Conservation (phyloP, 2,329 filamentous ascomycete genomes). For the Elsinoe fawcettii region DNA sequence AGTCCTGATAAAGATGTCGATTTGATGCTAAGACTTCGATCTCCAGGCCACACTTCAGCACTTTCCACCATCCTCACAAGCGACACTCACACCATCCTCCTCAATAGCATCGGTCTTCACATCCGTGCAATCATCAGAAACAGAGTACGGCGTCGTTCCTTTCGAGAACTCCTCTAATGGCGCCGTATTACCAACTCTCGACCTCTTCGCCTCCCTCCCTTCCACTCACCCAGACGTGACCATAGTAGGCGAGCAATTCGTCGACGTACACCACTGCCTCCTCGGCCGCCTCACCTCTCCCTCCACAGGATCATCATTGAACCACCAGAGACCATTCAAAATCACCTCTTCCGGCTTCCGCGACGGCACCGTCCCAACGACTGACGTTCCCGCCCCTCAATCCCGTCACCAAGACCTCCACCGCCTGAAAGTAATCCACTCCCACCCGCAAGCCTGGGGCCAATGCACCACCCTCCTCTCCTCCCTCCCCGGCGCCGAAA, state of each 20-base stretch:
- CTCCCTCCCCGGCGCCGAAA: conserved; percentile 65
- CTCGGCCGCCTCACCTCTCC: conserved; percentile 44
- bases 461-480: conserved; percentile 75
- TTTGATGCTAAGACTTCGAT: neutral
- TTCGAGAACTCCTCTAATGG: conserved; percentile 97
- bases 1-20: too few relatives aligned
- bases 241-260: conserved; percentile 76
- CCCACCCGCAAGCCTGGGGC: conserved; percentile 90
- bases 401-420: conserved; percentile 41
- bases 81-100: conserved; percentile 33
- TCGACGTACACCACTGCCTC: conserved; percentile 82
- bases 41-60: conserved; percentile 44
- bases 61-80: conserved; percentile 16
- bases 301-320: conserved; percentile 5
- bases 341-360: conserved; percentile 24
- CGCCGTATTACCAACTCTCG: conserved; percentile 80
- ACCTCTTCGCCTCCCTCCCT: conserved; percentile 72
- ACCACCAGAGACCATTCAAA: conserved; percentile 8
- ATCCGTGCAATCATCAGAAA: conserved; percentile 59
- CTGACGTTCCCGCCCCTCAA: conserved; percentile 24
- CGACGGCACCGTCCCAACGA: conserved; percentile 47
- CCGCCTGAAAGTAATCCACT: conserved; percentile 71
- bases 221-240: conserved; percentile 57
- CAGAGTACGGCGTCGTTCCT: conserved; percentile 72
- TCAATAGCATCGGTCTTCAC: conserved; percentile 66